phyloP scores from a whole-genome alignment of 2,329 filamentous ascomycete species.

The Fusarium anthophilum region DNA sequence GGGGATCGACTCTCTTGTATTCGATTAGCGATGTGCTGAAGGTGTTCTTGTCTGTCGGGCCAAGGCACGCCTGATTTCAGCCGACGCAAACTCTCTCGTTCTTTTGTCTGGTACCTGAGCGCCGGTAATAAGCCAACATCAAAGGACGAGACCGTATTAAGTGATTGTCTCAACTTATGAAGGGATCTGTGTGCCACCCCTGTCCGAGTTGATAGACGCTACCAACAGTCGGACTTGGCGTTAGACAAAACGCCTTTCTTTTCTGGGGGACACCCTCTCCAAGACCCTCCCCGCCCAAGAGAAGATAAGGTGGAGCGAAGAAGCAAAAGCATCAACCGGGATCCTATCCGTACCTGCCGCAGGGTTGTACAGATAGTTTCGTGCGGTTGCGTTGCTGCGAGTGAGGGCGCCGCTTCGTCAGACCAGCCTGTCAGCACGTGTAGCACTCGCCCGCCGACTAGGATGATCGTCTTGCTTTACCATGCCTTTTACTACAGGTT shows the following conservation, averaged over 20 bases:
- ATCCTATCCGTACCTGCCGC: slow-evolving; percentile 42
- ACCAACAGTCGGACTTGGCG: slow-evolving; percentile 41
- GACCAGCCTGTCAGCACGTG: slow-evolving; percentile 27
- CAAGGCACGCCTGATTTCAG: slow-evolving; percentile 32
- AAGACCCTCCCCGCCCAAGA: slow-evolving; percentile 25
- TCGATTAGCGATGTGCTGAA: slow-evolving; percentile 36
- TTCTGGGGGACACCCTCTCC: slow-evolving; percentile 17
- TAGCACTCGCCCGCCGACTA: slow-evolving; percentile 21
- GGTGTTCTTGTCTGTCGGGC: slow-evolving; percentile 32
- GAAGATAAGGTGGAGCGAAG: slow-evolving; percentile 39
- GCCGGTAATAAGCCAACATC: slow-evolving; percentile 40
- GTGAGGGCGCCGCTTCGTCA: slow-evolving; percentile 11
- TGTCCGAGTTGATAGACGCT: slow-evolving; percentile 36
- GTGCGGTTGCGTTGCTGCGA: slow-evolving; percentile 5
- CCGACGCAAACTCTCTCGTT: slow-evolving; percentile 45
- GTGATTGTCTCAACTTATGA: slow-evolving; percentile 47
- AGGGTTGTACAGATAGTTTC: slow-evolving; percentile 36
- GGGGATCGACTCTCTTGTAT: slow-evolving; percentile 47
- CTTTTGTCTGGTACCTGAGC: slow-evolving; percentile 44
- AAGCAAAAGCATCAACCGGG: slow-evolving; percentile 44
- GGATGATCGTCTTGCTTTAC: slow-evolving; percentile 33
- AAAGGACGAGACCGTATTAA: slow-evolving; percentile 40
- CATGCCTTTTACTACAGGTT: slow-evolving; percentile 27
- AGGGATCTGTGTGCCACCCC: slow-evolving; percentile 49
- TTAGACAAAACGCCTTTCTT: slow-evolving; percentile 35